These are phyloP conservation scores for Populus deltoides DNA, from an alignment of 345 rosid species.

Conservation along the genomic window DNA sequence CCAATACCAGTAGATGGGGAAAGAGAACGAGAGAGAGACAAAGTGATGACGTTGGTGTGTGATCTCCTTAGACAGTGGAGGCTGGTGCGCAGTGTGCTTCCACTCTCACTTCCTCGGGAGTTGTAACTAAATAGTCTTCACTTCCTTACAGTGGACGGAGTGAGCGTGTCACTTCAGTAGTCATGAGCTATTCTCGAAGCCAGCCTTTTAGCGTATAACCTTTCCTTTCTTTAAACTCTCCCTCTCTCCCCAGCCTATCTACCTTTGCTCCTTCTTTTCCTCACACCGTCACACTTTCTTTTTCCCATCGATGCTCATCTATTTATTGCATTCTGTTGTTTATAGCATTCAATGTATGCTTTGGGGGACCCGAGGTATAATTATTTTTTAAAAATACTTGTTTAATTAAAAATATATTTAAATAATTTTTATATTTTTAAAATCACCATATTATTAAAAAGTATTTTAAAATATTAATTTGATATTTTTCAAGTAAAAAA, in stretches of 20 bases:
- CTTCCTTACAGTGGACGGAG: slow-evolving; percentile 17
- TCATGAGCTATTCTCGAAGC: slow-evolving; percentile 34
- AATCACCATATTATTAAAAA: no score
- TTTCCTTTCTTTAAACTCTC: slow-evolving; percentile 10
- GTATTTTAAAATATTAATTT: no score
- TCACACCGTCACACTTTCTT: no score
- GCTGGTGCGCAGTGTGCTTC: slow-evolving; percentile 35
- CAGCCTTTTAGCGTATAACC: slow-evolving; percentile 8
- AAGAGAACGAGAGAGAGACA: background rate
- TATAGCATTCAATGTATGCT: no score
- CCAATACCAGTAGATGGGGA: background rate
- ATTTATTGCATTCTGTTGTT: no score
- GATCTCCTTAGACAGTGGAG: slow-evolving; percentile 54
- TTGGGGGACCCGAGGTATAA: no score
- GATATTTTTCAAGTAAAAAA: no score
- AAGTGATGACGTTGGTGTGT: slow-evolving; percentile 17
- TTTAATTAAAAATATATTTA: no score
- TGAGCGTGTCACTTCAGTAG: background rate
- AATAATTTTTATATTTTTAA: no score
- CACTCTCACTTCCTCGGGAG: background rate
- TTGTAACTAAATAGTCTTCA: slow-evolving; percentile 23
- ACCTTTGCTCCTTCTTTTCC: no score
- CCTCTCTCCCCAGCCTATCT: slow-evolving; percentile 7
- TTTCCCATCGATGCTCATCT: no score
- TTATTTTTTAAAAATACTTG: no score